Conservation (phyloP, 148 eudicot genomes). For the Chenopodium album region DNA sequence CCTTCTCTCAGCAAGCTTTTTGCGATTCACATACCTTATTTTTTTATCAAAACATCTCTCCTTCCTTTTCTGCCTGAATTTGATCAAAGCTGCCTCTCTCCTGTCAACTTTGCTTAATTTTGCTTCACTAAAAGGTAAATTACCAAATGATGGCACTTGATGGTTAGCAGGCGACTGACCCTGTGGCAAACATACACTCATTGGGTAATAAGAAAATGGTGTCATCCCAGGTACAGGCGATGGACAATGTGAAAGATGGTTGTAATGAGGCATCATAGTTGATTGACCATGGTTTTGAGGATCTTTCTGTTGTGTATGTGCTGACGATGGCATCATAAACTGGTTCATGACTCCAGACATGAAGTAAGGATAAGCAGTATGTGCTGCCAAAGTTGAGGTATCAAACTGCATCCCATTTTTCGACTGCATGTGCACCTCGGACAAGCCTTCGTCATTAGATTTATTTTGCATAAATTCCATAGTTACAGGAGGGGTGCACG, state of each 20-base stretch:
- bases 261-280: slow-evolving; percentile 50
- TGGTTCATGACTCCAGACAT: slow-evolving; percentile 77
- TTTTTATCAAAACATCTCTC: slow-evolving; percentile 95
- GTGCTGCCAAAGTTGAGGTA: slow-evolving; percentile 43
- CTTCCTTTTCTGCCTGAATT: slow-evolving; percentile 93
- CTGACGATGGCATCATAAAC: slow-evolving; percentile 49
- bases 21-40: slow-evolving; percentile 87
- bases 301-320: slow-evolving; percentile 48
- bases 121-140: slow-evolving; percentile 42
- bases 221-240: slow-evolving; percentile 61
- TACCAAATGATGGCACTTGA: slow-evolving; percentile 58
- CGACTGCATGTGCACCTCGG: slow-evolving; percentile 47
- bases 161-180: slow-evolving; percentile 61
- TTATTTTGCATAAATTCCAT: slow-evolving; percentile 38
- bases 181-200: slow-evolving; percentile 55
- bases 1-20: slow-evolving; percentile 79
- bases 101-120: slow-evolving; percentile 62
- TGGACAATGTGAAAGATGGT: slow-evolving; percentile 58
- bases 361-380: slow-evolving; percentile 63
- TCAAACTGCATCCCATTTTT: slow-evolving; percentile 49
- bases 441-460: slow-evolving; percentile 48
- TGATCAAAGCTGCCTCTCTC: slow-evolving; percentile 86
- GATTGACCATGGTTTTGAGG: slow-evolving; percentile 39
- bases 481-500: slow-evolving; percentile 56
- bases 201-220: slow-evolving; percentile 66